Evolutionary conservation across 2,329 filamentous ascomycete species (phyloP), one percentile per base, ranked within the genome.

Genomic region (Diaporthe australafricana): DNA sequence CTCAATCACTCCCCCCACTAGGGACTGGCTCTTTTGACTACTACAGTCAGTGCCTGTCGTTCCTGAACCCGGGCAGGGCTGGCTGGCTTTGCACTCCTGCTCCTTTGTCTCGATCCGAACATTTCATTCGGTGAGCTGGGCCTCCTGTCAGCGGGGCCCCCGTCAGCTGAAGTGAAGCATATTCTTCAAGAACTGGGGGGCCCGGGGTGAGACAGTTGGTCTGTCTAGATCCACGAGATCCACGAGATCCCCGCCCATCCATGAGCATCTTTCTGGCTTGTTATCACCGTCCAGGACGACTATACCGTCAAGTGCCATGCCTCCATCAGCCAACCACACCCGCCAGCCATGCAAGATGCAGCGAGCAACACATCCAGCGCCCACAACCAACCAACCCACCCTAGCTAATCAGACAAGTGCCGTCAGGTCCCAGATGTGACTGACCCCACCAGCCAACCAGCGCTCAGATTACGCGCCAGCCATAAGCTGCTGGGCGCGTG

Each of bases 381-480:
- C 16, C 55, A 20, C 56, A 45, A 45, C 22, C 56, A 32, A 5
- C 40, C 57, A 47, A 40, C 32, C 56, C 12, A 8, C 17, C 40
- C 57, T 35, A 47, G 40, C 57, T 63, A 47, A 63, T 63, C 57
- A 63, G 2, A 22, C 40, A 63, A 48, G 57, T 63, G 57, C 57
- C 57, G 57, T 48, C 53, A 69, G 55, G 30, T 50, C 53, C 52
- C 52, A 22, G 42, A 50, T 67, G 52, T 60, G 27, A 69, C 53
- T 53, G 30, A 30, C 38, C 56, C 47, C 68, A 48, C 47, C 32
- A 27, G 60, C 74, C 74, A 75, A 75, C 65, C 74, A 75, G 47
- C 50, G 48, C 25, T 50, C 50, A 67, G 69, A 63, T 71, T 80
- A 81, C 76, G 78, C 79, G 79, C 79, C 79, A 75, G 74, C 75